These are phyloP conservation scores for Gypsophila paniculata DNA, from an alignment of 179 eudicot genomes.

Conservation along the genomic window DNA sequence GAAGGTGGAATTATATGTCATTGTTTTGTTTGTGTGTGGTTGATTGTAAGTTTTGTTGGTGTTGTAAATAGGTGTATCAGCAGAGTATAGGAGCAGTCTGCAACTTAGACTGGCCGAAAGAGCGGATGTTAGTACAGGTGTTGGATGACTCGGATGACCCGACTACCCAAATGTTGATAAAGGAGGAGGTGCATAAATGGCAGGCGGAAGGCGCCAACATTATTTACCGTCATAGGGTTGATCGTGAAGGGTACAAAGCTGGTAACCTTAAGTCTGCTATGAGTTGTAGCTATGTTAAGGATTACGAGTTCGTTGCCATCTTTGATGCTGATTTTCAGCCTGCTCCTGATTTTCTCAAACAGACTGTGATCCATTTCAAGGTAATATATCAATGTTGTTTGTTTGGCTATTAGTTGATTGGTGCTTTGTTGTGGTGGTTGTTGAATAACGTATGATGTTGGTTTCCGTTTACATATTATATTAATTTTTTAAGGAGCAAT, in stretches of 20 bases:
- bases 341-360: constrained; percentile 61
- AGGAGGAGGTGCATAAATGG: constrained; percentile 88
- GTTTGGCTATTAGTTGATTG: not conserved
- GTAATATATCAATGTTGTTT: constrained; percentile 28
- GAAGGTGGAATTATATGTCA: not conserved
- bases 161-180: constrained; percentile 65
- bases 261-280: constrained; percentile 98
- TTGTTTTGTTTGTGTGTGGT: not conserved
- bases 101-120: constrained; percentile 82
- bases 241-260: constrained; percentile 88
- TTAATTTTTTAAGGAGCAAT: not conserved
- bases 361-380: constrained; percentile 86
- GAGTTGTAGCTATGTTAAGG: constrained; percentile 90
- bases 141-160: constrained; percentile 92
- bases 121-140: constrained; percentile 64
- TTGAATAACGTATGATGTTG: not conserved
- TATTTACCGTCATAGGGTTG: constrained; percentile 71
- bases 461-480: not conserved
- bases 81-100: constrained; percentile 95
- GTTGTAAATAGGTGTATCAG: constrained; percentile 69
- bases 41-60: constrained; percentile 5
- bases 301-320: constrained; percentile 91
- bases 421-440: not conserved
- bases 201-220: constrained; percentile 75
- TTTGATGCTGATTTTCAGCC: constrained; percentile 99